These are phyloP conservation scores for Geosmithia putterillii DNA, from an alignment of 2,329 filamentous ascomycete species.

Conservation along the genomic window DNA sequence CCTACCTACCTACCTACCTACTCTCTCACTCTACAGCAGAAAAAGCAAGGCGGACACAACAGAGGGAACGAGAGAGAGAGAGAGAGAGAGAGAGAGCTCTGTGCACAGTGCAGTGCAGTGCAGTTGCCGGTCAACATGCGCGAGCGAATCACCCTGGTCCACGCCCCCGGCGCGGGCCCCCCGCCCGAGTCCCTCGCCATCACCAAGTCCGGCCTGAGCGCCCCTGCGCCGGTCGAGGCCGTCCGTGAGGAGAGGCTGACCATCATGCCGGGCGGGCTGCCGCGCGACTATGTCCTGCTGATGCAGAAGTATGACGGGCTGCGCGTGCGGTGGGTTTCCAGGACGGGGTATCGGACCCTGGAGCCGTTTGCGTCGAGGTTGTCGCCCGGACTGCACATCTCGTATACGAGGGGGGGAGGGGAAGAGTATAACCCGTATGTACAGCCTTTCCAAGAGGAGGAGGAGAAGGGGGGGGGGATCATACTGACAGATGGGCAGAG, in stretches of 20 bases:
- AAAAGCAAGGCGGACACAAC: background rate
- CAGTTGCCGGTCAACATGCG: constrained; percentile 41
- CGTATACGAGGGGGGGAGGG: constrained; percentile 31
- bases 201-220: constrained; percentile 38
- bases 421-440: background rate
- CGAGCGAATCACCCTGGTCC: constrained; percentile 69
- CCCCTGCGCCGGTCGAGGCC: constrained; percentile 41
- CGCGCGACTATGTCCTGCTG: constrained; percentile 48
- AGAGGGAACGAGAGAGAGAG: too few relatives aligned
- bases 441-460: too few relatives aligned
- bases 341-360: constrained; percentile 43
- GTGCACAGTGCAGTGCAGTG: too few relatives aligned
- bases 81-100: too few relatives aligned
- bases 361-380: constrained; percentile 64
- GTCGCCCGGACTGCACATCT: constrained; percentile 67
- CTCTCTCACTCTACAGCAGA: too few relatives aligned
- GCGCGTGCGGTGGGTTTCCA: constrained; percentile 69
- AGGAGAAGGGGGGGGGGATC: too few relatives aligned
- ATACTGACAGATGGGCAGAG: constrained; percentile 15
- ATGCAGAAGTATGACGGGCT: constrained; percentile 55
- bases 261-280: constrained; percentile 60
- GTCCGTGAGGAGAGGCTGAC: constrained; percentile 73
- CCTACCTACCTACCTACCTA: too few relatives aligned
- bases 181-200: constrained; percentile 53
- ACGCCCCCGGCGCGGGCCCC: constrained; percentile 49